Conservation (phyloP, 2,329 filamentous ascomycete species). For the Biscogniauxia mediterranea region DNA sequence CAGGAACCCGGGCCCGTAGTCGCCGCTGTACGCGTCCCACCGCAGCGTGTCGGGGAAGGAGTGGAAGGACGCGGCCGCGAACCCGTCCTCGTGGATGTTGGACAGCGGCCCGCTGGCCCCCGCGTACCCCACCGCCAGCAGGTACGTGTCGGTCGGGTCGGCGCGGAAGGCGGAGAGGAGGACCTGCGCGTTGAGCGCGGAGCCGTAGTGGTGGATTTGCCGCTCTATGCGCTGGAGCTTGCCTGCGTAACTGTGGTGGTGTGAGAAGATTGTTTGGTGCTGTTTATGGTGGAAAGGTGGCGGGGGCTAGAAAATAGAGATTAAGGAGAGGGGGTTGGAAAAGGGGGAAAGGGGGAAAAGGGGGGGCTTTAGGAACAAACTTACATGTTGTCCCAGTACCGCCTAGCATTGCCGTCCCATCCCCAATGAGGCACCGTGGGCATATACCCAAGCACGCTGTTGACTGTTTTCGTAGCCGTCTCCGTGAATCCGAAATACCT, state of each 20-base stretch:
- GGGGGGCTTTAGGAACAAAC: conserved; percentile 20
- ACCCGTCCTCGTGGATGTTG: conserved; percentile 55
- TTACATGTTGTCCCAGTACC: conserved; percentile 60
- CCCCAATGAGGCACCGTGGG: conserved; percentile 60
- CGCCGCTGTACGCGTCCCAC: conserved; percentile 57
- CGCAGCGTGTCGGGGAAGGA: conserved; percentile 53
- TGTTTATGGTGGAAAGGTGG: neutral
- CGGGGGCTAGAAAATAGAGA: conserved; percentile 1
- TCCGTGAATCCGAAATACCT: conserved; percentile 48
- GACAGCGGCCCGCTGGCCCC: conserved; percentile 52
- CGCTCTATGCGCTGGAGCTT: conserved; percentile 44
- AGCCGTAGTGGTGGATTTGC: conserved; percentile 62
- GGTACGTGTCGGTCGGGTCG: conserved; percentile 45
- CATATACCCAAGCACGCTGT: conserved; percentile 55
- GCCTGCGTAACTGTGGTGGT: conserved; percentile 36
- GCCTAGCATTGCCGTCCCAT: conserved; percentile 59
- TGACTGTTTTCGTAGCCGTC: conserved; percentile 48
- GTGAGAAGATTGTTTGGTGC: neutral
- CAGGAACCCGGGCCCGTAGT: conserved; percentile 56
- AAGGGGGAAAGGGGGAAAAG: neutral
- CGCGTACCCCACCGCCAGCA: conserved; percentile 53
- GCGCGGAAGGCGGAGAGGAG: conserved; percentile 51
- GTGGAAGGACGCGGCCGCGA: conserved; percentile 55
- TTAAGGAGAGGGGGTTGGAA: too few species aligned
- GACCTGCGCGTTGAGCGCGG: conserved; percentile 55